Percentiles rank a stretch among this genome's conserved stretches.
These are phyloP conservation scores for Aciculosporium take DNA, from an alignment of 2,329 filamentous ascomycete genomes.

Conservation along the genomic window DNA sequence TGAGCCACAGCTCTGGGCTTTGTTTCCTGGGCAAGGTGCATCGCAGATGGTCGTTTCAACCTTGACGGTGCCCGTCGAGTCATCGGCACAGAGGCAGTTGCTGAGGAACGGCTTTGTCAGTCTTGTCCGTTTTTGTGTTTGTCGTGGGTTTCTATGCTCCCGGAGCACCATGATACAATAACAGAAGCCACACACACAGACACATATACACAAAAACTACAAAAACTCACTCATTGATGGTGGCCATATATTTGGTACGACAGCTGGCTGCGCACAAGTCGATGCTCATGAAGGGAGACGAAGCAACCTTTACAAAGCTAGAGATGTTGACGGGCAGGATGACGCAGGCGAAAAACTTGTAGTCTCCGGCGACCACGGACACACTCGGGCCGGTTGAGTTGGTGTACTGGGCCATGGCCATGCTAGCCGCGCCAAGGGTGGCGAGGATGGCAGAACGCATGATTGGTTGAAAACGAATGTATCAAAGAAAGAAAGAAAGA, in stretches of 20 bases:
- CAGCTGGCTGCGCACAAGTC: constrained; percentile 15
- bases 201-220: no score
- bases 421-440: constrained; percentile 17
- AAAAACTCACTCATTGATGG: constrained; percentile 12
- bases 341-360: constrained; percentile 15
- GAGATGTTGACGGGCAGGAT: constrained; percentile 11
- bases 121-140: not conserved
- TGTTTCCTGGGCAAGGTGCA: constrained; percentile 15
- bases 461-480: constrained; percentile 5
- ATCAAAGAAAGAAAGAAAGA: constrained; percentile 7
- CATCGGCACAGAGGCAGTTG: constrained; percentile 18
- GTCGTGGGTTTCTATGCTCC: no score
- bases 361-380: constrained; percentile 11
- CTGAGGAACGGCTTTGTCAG: constrained; percentile 4
- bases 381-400: constrained; percentile 7
- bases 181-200: no score
- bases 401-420: constrained; percentile 14
- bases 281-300: constrained; percentile 10
- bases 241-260: constrained; percentile 13
- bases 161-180: no score
- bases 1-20: constrained; percentile 13
- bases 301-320: constrained; percentile 10
- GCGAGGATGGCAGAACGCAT: constrained; percentile 19
- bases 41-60: constrained; percentile 12
- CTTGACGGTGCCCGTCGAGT: constrained; percentile 6